Percentiles rank a stretch among this genome's conserved stretches.
Conservation (phyloP, 139 green algal genomes). For the Prasinococcaceae sp. region DNA sequence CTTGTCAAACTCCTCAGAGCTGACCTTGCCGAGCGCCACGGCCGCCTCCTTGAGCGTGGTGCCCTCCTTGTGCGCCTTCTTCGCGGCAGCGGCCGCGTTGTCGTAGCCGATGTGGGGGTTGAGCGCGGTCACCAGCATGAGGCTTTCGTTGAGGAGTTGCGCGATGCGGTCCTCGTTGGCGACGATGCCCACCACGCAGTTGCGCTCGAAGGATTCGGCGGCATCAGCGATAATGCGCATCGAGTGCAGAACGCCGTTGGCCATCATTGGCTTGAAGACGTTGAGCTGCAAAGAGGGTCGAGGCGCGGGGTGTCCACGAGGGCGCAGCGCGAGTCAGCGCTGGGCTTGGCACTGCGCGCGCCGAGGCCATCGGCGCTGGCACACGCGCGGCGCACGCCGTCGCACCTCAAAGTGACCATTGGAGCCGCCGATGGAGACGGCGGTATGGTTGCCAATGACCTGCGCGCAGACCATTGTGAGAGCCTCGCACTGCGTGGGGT, state of each 20-base stretch:
- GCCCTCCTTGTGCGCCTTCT: slow-evolving; percentile 88
- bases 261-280: slow-evolving; percentile 72
- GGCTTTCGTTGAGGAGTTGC: slow-evolving; percentile 30
- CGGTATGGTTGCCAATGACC: slow-evolving; percentile 86
- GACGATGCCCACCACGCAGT: neutral
- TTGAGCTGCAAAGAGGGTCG: too few relatives aligned
- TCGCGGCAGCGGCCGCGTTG: slow-evolving; percentile 78
- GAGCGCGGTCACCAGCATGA: slow-evolving; percentile 95
- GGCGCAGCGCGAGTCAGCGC: too few relatives aligned
- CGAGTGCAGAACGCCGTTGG: slow-evolving; percentile 10
- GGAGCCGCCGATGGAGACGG: slow-evolving; percentile 53
- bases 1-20: slow-evolving; percentile 62
- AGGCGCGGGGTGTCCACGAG: too few relatives aligned
- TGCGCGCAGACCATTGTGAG: slow-evolving; percentile 80
- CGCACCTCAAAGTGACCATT: slow-evolving; percentile 85
- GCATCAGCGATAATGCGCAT: too few relatives aligned
- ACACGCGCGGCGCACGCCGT: too few relatives aligned
- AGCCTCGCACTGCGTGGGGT: slow-evolving; percentile 93
- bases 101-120: slow-evolving; percentile 88
- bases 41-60: slow-evolving; percentile 58
- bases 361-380: too few relatives aligned
- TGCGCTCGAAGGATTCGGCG: slow-evolving; percentile 3
- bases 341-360: too few relatives aligned
- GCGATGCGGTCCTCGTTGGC: neutral
- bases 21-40: slow-evolving; percentile 53